These are phyloP conservation scores for Penicillium tannophilum DNA, from an alignment of 495 filamentous ascomycete species.

Conservation along the genomic window DNA sequence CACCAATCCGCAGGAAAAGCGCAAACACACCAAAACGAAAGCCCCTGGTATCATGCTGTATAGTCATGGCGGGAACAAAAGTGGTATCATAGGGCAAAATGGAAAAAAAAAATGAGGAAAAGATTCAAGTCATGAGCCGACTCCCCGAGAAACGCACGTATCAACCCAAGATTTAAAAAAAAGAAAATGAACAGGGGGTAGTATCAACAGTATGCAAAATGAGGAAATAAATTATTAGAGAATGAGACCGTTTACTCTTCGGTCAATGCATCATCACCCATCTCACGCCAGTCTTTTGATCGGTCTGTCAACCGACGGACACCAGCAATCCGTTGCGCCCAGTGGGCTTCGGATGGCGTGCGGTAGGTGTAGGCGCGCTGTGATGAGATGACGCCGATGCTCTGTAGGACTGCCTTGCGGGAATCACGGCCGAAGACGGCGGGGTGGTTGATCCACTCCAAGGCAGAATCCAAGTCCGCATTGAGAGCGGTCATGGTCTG, in stretches of 20 bases:
- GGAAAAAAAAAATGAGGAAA: conserved; percentile 9
- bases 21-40: conserved; percentile 33
- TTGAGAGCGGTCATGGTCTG: conserved; percentile 84
- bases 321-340: conserved; percentile 78
- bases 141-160: conserved; percentile 12
- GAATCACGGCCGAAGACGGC: conserved; percentile 95
- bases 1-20: conserved; percentile 23
- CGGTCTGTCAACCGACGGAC: conserved; percentile 75
- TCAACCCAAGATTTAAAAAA: neutral
- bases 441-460: conserved; percentile 99
- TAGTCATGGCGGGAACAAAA: conserved; percentile 46
- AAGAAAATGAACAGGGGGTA: conserved; percentile 11
- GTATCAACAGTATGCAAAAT: conserved; percentile 12
- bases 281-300: conserved; percentile 84
- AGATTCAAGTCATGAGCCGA: conserved; percentile 17
- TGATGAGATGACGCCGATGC: conserved; percentile 92
- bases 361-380: conserved; percentile 95
- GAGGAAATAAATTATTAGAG: conserved; percentile 5
- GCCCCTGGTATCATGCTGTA: conserved; percentile 46
- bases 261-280: conserved; percentile 79
- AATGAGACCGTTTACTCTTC: conserved; percentile 60
- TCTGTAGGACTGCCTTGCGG: conserved; percentile 92
- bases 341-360: conserved; percentile 79
- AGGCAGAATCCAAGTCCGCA: conserved; percentile 82
- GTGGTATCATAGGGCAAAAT: conserved; percentile 45